Evolutionary conservation across 2,329 filamentous ascomycete species (phyloP), one percentile per base, ranked within the genome.

Genomic region (Daldinia sp.): DNA sequence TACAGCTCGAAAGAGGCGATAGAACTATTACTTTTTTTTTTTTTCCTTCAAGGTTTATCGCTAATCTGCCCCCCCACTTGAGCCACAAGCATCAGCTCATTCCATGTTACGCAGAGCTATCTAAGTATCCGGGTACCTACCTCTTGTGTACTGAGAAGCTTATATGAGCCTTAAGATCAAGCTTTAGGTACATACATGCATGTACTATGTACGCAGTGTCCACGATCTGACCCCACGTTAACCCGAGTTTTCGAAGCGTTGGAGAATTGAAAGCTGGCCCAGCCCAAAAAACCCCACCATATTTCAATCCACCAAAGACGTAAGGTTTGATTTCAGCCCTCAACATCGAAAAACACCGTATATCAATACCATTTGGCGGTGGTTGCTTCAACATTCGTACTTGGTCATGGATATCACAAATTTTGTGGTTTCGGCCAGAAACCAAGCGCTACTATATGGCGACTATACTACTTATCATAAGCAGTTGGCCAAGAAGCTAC

Each of bases 381-480:
- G 33, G 53, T 28, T 37, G 30, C 54, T 44, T 28, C 35, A 26
- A 20, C 33, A 30, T 18, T 56, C n/a, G 12, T 51, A 35, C 4
- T 20, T 10, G 60, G 75, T 65, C 69, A 98, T 98, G 95, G 93
- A 98, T 72, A 93, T 98, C 81, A 98, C 96, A 63, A 89, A 89
- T 74, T 94, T 93, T 72, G 84, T 98, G 74, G 87, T 94, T 77
- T 89, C 90, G 60, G 90, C 92, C 72, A 88, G 96, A 71, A 92
- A 97, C 79, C 88, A 92, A 76, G 93, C 93, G 41, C 90, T 98
- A 58, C 88, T 97, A 33, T 90, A 96, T 72, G 94, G 94, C 74
- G 94, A 98, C 82, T 94, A 97, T 82, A 89, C 89, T 77, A 91
- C 91, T 64, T 98, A 98, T 80, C 91, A 94, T 76, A 85, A 85